Base-by-base conservation (phyloP, 1,139 yeast species). In the Scheffersomyces titani region DNA sequence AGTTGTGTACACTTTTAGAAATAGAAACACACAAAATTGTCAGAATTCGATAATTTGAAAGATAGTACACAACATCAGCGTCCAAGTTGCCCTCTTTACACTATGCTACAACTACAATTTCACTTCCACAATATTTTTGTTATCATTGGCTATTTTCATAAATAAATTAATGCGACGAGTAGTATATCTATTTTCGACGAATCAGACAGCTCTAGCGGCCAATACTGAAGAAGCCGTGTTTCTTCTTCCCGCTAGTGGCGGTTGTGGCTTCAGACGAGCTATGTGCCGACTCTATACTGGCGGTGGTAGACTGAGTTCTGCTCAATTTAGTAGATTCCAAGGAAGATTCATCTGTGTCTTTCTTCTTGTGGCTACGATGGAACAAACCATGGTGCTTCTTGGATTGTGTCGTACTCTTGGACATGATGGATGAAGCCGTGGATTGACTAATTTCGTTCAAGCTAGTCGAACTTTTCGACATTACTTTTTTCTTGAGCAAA, bases 351-450 rank as follows among this genome's bases (percentile, higher is more conserved):
- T 61, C 64, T 5, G 57, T 44, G 3, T 58, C 61, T 47, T 65
- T 61, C 59, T 63, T 66, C 54, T 62, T 63, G 36, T 60, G 62
- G 47, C 49, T 44, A 6, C 68, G 64, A 44, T 57, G 61, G 55
- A 73, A 69, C 46, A 73, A 60, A 7, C 75, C 70, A 56, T 70
- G 72, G 49, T 67, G 66, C 55, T 67, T 67, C 57, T 63, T 65
- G 3, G 62, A 40, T 13, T 49, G 58, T 20, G 54, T 11, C 13
- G 19, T 46, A 20, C 57, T 22, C 52, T 49, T 54, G 22, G 40
- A 51, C 46, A 56, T 51, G 47, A 58, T 54, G 13, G 61, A 57
- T 16, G 55, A 53, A 21, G 59, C 65, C 19, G 63, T 69, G 24
- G 61, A 59, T 22, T 46, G 18, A 16, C 49, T n/a, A 46, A 46